These are phyloP conservation scores for Thielaviopsis musarum DNA, from an alignment of 2,329 filamentous ascomycete species.

Conservation along the genomic window DNA sequence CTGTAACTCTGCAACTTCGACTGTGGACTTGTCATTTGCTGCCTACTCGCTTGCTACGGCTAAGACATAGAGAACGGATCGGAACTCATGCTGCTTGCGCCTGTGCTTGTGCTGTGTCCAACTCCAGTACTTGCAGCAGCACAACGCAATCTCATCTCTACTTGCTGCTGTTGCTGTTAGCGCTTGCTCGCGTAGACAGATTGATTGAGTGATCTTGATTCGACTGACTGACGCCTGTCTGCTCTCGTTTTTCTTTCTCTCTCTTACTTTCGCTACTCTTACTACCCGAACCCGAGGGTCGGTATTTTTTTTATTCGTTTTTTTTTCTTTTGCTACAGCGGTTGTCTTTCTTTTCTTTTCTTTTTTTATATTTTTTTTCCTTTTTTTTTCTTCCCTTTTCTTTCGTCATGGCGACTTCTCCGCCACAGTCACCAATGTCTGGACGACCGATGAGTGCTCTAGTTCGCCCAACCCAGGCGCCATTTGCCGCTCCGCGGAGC, in stretches of 20 bases:
- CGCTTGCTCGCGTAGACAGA: neutral
- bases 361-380: neutral
- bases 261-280: neutral
- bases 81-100: neutral
- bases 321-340: conserved; percentile 5
- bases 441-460: conserved; percentile 68
- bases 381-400: neutral
- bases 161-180: neutral
- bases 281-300: neutral
- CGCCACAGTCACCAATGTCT: conserved; percentile 47
- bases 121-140: neutral
- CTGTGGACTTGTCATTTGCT: no score
- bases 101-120: neutral
- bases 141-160: neutral
- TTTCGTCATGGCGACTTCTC: conserved; percentile 45
- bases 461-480: conserved; percentile 37
- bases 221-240: neutral
- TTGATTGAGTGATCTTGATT: neutral
- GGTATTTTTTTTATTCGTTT: neutral
- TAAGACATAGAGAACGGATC: neutral
- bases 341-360: neutral
- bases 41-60: neutral
- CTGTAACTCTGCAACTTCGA: no score
- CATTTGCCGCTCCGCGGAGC: conserved; percentile 40
- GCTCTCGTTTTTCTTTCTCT: neutral